Evolutionary conservation across 2,329 filamentous ascomycete species (phyloP).

Genomic region (Claviceps arundinis): DNA sequence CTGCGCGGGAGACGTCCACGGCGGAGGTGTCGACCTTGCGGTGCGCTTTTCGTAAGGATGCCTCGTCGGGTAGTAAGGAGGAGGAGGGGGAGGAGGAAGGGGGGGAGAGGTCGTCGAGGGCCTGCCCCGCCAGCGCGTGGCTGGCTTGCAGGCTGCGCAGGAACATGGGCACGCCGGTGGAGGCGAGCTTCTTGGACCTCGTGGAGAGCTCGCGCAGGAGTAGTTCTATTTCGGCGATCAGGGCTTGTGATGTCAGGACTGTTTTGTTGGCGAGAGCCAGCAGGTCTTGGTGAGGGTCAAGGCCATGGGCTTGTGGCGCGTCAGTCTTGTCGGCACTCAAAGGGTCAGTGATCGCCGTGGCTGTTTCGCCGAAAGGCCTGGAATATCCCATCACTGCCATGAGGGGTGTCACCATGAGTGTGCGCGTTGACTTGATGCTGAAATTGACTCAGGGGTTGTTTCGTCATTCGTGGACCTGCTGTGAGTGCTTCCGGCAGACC

Average conservation of each 20-base stretch:
- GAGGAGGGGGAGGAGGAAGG: too few relatives aligned
- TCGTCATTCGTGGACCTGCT: too few relatives aligned
- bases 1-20: slow-evolving; percentile 11
- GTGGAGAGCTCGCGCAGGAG: slow-evolving; percentile 6
- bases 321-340: background rate
- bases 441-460: too few relatives aligned
- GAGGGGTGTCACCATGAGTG: too few relatives aligned
- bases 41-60: background rate
- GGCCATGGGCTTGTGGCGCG: too few relatives aligned
- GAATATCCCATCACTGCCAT: too few relatives aligned
- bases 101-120: slow-evolving; percentile 9
- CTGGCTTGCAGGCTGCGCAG: slow-evolving; percentile 10
- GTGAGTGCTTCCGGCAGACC: too few relatives aligned
- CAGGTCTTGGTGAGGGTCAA: background rate
- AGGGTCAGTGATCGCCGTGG: background rate
- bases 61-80: too few relatives aligned
- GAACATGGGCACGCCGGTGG: slow-evolving; percentile 12
- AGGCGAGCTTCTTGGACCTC: slow-evolving; percentile 4
- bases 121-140: slow-evolving; percentile 5
- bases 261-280: slow-evolving; percentile 5
- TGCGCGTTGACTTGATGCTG: too few relatives aligned
- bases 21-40: slow-evolving; percentile 13
- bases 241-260: slow-evolving; percentile 5
- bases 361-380: too few relatives aligned
- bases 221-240: slow-evolving; percentile 10